A percentile compares a stretch with the other conserved stretches of the same genome.
Evolutionary conservation across 2,329 filamentous ascomycete species (phyloP).

Genomic region (Graphiopsis chlorocephala): DNA sequence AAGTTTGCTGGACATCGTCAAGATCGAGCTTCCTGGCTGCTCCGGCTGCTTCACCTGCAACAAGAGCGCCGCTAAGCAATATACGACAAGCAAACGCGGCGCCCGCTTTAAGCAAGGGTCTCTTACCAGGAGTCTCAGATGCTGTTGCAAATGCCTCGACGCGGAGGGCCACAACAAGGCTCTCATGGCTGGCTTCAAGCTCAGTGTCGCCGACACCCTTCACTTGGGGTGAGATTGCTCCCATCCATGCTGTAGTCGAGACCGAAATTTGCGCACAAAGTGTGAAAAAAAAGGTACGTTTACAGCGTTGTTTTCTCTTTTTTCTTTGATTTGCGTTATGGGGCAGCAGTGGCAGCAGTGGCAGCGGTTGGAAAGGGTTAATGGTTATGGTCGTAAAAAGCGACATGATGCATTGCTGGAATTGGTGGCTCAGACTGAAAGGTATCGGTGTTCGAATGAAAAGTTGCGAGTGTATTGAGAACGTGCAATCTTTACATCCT

Average conservation of each 20-base stretch:
- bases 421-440: neutral
- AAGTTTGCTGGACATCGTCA: neutral
- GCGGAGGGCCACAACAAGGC: neutral
- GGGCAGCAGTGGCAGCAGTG: neutral
- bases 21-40: neutral
- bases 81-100: fast-evolving
- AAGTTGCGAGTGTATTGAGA: neutral
- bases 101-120: neutral
- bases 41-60: neutral
- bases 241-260: neutral
- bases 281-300: neutral
- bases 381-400: neutral
- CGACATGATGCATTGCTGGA: neutral
- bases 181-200: neutral
- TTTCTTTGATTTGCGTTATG: neutral
- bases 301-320: neutral
- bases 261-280: neutral
- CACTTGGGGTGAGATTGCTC: neutral
- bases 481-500: no score
- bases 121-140: neutral
- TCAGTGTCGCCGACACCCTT: neutral
- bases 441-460: neutral
- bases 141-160: neutral
- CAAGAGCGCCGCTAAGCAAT: neutral
- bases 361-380: neutral